Conservation (phyloP, 352 stramenopile genomes). For the Phytophthora sansomeana region DNA sequence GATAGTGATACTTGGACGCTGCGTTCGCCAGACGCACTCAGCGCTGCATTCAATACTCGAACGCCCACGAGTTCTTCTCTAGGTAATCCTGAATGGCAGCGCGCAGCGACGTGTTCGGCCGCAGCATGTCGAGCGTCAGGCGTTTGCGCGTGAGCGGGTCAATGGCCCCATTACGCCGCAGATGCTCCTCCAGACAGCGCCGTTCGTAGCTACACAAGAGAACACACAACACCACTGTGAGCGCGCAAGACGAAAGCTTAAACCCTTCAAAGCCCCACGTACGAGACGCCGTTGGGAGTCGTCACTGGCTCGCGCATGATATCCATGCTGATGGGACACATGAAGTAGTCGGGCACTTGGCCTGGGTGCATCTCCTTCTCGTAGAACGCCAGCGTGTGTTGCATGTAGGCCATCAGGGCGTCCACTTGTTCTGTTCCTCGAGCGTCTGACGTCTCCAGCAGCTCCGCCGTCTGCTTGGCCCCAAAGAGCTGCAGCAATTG, state of each 20-base stretch:
- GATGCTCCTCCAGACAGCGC: conserved; percentile 70
- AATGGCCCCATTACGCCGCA: conserved; percentile 68
- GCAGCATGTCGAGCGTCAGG: conserved; percentile 76
- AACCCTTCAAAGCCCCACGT: conserved; percentile 30
- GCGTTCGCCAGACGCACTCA: not conserved
- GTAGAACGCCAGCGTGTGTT: conserved; percentile 54
- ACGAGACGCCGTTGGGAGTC: conserved; percentile 84
- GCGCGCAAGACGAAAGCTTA: not conserved
- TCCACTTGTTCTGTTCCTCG: conserved; percentile 40
- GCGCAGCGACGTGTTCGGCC: conserved; percentile 73
- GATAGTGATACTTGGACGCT: conserved; percentile 15
- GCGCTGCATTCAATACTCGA: conserved; percentile 53
- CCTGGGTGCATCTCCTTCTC: conserved; percentile 60
- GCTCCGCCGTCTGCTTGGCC: conserved; percentile 26
- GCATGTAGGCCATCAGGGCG: conserved; percentile 67
- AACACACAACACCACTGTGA: conserved; percentile 14
- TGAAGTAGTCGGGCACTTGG: conserved; percentile 80
- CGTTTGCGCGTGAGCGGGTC: conserved; percentile 76
- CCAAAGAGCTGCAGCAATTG: conserved; percentile 55
- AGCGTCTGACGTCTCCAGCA: conserved; percentile 29
- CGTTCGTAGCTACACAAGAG: conserved; percentile 57
- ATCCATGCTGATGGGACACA: conserved; percentile 87
- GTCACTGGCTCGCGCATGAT: conserved; percentile 82
- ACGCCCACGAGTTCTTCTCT: conserved; percentile 79
- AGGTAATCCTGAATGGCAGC: conserved; percentile 79